Conservation (phyloP, 78 protist genomes). For the Creolimax fragrantissima region DNA sequence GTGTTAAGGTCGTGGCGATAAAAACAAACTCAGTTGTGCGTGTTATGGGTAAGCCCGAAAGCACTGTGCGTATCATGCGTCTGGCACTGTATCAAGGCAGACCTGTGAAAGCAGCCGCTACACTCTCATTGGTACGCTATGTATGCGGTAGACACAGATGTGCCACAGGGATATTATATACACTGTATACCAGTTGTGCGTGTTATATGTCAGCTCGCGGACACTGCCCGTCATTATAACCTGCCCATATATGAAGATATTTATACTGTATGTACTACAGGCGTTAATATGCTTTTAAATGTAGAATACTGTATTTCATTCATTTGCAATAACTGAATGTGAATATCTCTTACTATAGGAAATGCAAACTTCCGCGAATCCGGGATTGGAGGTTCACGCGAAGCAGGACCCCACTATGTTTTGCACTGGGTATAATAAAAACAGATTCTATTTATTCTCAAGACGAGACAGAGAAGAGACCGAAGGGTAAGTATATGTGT, state of each 20-base stretch:
- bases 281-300: no score
- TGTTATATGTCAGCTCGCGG: no score
- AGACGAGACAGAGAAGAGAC: constrained; percentile 67
- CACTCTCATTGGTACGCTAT: not conserved
- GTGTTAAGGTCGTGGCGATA: constrained; percentile 71
- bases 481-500: constrained; percentile 27
- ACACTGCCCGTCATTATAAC: no score
- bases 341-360: no score
- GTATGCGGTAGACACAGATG: no score
- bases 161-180: no score
- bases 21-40: constrained; percentile 45
- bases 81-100: constrained; percentile 74
- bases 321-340: no score
- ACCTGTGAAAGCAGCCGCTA: constrained; percentile 4
- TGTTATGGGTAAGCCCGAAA: constrained; percentile 78
- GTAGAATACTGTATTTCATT: no score
- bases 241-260: no score
- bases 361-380: constrained; percentile 4
- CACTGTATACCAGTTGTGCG: no score
- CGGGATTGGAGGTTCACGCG: constrained; percentile 21
- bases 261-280: no score
- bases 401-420: constrained; percentile 76
- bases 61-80: constrained; percentile 62
- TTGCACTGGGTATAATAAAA: constrained; percentile 50
- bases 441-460: constrained; percentile 81